Evolutionary conservation across 2,329 filamentous ascomycete species (phyloP).

Genomic region (Hypoxylon sp.): DNA sequence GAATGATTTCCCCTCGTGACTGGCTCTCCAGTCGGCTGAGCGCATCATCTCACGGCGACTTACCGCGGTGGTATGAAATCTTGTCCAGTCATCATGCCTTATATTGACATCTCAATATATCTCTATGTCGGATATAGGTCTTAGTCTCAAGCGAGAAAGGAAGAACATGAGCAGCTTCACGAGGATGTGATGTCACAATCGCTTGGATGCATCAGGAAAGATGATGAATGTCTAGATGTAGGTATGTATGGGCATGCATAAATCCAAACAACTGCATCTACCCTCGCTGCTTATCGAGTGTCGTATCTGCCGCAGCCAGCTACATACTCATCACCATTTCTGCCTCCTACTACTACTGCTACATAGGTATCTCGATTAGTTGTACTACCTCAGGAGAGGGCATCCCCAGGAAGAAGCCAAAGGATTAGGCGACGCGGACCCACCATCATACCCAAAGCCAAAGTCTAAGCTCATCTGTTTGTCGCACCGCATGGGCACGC

Average conservation of each 20-base stretch:
- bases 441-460: constrained; percentile 10
- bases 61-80: constrained; percentile 29
- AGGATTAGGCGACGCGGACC: constrained; percentile 18
- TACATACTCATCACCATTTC: too few species aligned
- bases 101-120: constrained; percentile 7
- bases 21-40: constrained; percentile 28
- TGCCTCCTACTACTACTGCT: too few species aligned
- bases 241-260: too few species aligned
- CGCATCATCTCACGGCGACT: constrained; percentile 33
- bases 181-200: too few species aligned
- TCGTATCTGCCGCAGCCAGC: too few species aligned
- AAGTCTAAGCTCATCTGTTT: constrained; percentile 33
- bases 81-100: not conserved
- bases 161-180: too few species aligned
- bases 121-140: constrained; percentile 3
- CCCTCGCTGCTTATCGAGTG: too few species aligned
- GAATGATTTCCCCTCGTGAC: constrained; percentile 26
- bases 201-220: too few species aligned
- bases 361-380: too few species aligned
- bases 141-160: constrained; percentile 5
- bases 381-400: too few species aligned
- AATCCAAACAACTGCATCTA: too few species aligned
- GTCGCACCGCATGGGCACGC: constrained; percentile 38
- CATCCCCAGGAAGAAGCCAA: constrained; percentile 2
- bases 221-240: too few species aligned